Evolutionary conservation across 331 rosid genomes (phyloP).

Genomic region (Telfairia occidentalis): DNA sequence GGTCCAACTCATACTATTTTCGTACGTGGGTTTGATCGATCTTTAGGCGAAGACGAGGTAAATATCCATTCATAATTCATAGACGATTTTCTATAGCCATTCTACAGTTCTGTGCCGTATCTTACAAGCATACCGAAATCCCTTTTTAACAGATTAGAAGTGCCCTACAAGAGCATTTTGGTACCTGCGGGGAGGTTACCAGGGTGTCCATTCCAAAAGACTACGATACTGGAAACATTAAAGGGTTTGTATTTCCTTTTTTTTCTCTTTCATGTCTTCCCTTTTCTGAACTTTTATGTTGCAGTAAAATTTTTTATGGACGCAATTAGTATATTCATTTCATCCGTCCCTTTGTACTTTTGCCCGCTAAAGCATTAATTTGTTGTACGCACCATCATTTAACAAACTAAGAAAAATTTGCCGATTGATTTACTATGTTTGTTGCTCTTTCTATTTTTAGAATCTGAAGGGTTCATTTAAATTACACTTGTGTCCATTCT

Average conservation of each 20-base stretch:
- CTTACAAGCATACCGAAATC: background rate
- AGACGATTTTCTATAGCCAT: background rate
- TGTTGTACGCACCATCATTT: too few species aligned
- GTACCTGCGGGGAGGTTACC: constrained; percentile 52
- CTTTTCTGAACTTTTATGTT: too few species aligned
- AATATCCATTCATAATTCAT: too few species aligned
- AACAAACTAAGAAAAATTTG: too few species aligned
- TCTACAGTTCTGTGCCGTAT: background rate
- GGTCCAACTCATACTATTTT: constrained; percentile 17
- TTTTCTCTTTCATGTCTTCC: too few species aligned
- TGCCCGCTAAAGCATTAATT: too few species aligned
- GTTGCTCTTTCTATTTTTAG: too few species aligned
- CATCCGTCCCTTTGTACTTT: background rate
- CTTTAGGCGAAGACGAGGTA: constrained; percentile 52
- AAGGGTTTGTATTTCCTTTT: constrained; percentile 56
- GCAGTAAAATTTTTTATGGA: too few species aligned
- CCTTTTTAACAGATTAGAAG: constrained; percentile 34
- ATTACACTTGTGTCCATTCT: background rate
- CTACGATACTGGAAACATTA: constrained; percentile 36
- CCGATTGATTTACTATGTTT: too few species aligned
- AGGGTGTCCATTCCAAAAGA: constrained; percentile 70
- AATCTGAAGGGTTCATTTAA: too few species aligned
- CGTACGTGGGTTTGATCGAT: constrained; percentile 27
- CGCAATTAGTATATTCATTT: background rate
- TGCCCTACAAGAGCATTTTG: constrained; percentile 39